Percentiles rank a stretch among this genome's conserved stretches.
Evolutionary conservation across 352 stramenopile genomes (phyloP).

Genomic region (Globisporangium splendens): DNA sequence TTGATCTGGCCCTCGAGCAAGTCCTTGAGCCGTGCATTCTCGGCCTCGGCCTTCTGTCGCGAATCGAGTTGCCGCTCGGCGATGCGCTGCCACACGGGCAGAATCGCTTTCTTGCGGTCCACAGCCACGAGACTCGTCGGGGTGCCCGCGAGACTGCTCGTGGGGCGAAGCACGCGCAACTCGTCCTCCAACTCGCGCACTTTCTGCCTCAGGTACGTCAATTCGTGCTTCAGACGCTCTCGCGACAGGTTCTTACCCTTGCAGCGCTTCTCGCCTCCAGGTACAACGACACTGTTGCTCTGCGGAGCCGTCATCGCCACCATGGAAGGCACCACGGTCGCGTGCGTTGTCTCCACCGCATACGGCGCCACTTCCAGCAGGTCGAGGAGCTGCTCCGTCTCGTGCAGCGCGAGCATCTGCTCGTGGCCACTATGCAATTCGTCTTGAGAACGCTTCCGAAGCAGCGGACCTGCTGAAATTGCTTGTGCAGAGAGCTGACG

Average conservation of each 20-base stretch:
- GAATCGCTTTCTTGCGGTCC: slow-evolving; percentile 18
- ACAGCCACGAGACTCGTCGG: slow-evolving; percentile 10
- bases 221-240: slow-evolving; percentile 20
- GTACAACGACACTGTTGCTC: not conserved
- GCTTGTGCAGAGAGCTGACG: not conserved
- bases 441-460: not conserved
- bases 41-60: slow-evolving; percentile 27
- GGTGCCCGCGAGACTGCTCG: slow-evolving; percentile 8
- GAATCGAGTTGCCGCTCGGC: slow-evolving; percentile 39
- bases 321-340: not conserved
- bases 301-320: not conserved
- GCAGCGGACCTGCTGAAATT: not conserved
- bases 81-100: slow-evolving; percentile 46
- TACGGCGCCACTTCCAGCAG: slow-evolving; percentile 4
- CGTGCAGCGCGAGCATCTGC: not conserved
- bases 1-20: slow-evolving; percentile 46
- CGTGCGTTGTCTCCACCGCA: too few species aligned
- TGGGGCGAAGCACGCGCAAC: slow-evolving; percentile 7
- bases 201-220: slow-evolving; percentile 18
- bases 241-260: slow-evolving; percentile 14
- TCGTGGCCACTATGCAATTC: not conserved
- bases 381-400: slow-evolving; percentile 15
- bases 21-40: slow-evolving; percentile 38
- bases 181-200: slow-evolving; percentile 17
- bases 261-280: not conserved